Conservation (phyloP, 2,329 filamentous ascomycete genomes). For the Bertia moriformis region DNA sequence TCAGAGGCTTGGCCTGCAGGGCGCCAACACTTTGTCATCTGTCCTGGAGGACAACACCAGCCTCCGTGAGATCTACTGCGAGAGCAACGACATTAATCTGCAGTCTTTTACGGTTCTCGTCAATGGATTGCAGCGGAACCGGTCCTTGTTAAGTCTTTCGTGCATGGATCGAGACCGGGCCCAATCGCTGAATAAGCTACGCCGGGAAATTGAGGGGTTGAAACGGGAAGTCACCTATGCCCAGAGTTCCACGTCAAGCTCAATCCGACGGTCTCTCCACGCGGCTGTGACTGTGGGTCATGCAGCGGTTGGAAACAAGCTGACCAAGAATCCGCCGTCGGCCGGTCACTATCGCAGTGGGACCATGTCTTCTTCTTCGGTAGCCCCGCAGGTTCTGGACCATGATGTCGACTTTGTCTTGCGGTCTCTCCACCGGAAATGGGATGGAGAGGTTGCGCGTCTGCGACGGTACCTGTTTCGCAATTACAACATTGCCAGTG, state of each 20-base stretch:
- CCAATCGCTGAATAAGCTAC: slow-evolving; percentile 36
- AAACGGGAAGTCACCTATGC: background rate
- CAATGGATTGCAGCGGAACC: slow-evolving; percentile 53
- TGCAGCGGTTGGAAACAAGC: background rate
- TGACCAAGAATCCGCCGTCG: background rate
- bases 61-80: slow-evolving; percentile 52
- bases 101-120: slow-evolving; percentile 56
- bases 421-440: slow-evolving; percentile 23
- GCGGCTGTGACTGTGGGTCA: background rate
- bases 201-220: background rate
- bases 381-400: slow-evolving; percentile 4
- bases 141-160: slow-evolving; percentile 44
- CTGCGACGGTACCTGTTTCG: slow-evolving; percentile 25
- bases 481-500: slow-evolving; percentile 25
- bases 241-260: background rate
- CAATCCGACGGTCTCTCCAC: background rate
- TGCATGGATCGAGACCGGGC: slow-evolving; percentile 46
- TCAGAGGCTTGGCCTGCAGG: slow-evolving; percentile 55
- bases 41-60: slow-evolving; percentile 50
- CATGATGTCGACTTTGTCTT: slow-evolving; percentile 24
- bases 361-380: background rate
- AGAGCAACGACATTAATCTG: slow-evolving; percentile 59
- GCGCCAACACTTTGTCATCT: slow-evolving; percentile 54
- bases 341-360: background rate
- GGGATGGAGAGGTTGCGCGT: slow-evolving; percentile 24